phyloP scores from a whole-genome alignment of 352 stramenopile species.

The Phytophthora nicotianae region DNA sequence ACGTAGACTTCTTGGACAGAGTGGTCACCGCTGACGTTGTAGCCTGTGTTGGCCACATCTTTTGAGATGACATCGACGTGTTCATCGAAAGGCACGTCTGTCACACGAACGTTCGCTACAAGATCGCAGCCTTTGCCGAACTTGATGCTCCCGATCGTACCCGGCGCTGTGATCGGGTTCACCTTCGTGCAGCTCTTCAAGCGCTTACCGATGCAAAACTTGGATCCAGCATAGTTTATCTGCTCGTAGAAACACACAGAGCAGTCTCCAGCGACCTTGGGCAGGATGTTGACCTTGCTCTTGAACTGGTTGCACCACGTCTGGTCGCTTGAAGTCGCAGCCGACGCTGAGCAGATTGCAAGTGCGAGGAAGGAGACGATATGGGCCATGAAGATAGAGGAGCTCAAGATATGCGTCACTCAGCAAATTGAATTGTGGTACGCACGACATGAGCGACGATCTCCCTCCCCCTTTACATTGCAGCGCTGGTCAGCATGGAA shows the following conservation, averaged over 20 bases:
- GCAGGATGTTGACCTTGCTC: constrained; percentile 37
- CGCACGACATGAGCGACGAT: too few species aligned
- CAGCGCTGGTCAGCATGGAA: constrained; percentile 9
- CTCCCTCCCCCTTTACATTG: constrained; percentile 24
- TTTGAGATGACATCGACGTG: constrained; percentile 36
- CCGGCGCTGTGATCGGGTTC: constrained; percentile 41
- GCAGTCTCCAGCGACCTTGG: constrained; percentile 22
- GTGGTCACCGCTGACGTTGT: constrained; percentile 29
- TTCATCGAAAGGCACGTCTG: constrained; percentile 42
- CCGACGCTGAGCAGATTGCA: constrained; percentile 14
- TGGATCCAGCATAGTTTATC: constrained; percentile 32
- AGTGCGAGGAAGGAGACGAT: constrained; percentile 4
- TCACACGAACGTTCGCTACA: constrained; percentile 44
- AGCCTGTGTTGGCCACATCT: constrained; percentile 41
- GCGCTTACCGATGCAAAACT: constrained; percentile 46
- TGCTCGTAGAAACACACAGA: constrained; percentile 56
- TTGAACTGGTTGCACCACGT: constrained; percentile 34
- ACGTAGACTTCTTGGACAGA: constrained; percentile 54
- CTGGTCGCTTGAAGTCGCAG: constrained; percentile 11
- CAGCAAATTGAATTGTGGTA: constrained; percentile 26
- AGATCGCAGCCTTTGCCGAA: constrained; percentile 45
- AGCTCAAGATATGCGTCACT: not conserved
- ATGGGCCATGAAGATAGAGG: constrained; percentile 21
- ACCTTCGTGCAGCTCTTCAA: constrained; percentile 26
- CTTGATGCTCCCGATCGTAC: constrained; percentile 51